Evolutionary conservation across 1,139 yeast genomes (phyloP), one percentile per base, ranked within the genome.

Genomic region (Blastobotrys petasosporus): DNA sequence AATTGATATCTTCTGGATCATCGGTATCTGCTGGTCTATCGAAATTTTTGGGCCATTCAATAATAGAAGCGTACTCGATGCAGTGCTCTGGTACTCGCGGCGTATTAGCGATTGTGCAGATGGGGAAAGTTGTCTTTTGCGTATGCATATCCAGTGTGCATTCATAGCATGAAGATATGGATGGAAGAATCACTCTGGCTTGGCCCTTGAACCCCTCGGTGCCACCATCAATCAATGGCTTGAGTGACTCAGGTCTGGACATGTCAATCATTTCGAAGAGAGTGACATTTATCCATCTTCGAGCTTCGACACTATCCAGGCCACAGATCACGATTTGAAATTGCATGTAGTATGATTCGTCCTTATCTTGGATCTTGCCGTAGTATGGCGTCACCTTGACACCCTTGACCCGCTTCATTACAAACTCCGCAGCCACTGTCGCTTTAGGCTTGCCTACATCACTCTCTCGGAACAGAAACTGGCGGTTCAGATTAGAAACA

Each of bases 201-300:
- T 92, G 97, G 3, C 98, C 98, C 54, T 86, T 76, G 59, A 92
- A 84, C 0, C 97, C 97, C 60, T 92, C 97, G 0, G 96, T 85
- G 2, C 97, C 98, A 2, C 97, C 97, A 61, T 92, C 98, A 30
- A 92, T 79, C 61, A 92, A 66, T 0, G 97, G 97, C 36, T 86
- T 82, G 30, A 85, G 66, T 1, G 71, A 65, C 40, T 75, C 76
- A 31, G 78, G 77, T 45, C 75, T 74, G 5, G 70, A 66, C 0
- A 63, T 62, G 50, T 75, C 79, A 5, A 84, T 85, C 58, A 86
- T 58, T 4, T 77, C 70, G 1, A 85, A 79, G 39, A 92, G 66
- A 7, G 80, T 80, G 13, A 86, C 80, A 63, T 90, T 92, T 51
- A 90, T 84, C 94, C 95, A 90, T 45, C 97, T 69, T 35, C 98